Conservation (phyloP, 2,329 filamentous ascomycete species). For the Zarea fungicola region DNA sequence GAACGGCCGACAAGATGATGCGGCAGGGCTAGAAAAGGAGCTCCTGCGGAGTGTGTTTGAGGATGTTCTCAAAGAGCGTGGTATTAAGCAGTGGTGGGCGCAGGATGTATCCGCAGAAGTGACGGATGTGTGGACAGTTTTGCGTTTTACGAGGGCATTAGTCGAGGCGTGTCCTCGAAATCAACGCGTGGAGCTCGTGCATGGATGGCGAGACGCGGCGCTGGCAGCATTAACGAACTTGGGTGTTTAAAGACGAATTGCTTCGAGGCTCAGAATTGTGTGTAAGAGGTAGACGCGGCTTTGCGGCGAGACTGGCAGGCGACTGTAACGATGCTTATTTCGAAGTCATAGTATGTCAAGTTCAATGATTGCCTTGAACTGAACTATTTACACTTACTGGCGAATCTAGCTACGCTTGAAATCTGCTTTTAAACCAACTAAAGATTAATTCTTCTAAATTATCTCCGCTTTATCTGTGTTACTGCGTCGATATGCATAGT, state of each 20-base stretch:
- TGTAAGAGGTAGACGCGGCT: no score
- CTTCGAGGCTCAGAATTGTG: background rate
- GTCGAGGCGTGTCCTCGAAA: slow-evolving; percentile 24
- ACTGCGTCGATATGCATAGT: no score
- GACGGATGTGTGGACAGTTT: slow-evolving; percentile 24
- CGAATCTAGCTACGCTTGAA: no score
- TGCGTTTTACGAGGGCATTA: slow-evolving; percentile 24
- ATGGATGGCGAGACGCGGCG: slow-evolving; percentile 17
- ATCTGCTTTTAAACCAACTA: no score
- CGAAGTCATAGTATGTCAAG: no score
- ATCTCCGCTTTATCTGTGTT: no score
- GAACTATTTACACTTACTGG: no score
- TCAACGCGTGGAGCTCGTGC: slow-evolving; percentile 18
- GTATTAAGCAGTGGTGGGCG: slow-evolving; percentile 13
- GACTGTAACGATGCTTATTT: no score
- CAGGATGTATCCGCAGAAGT: slow-evolving; percentile 14
- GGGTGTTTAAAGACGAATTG: background rate
- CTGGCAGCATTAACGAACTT: slow-evolving; percentile 5
- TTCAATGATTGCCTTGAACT: no score
- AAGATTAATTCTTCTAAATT: no score
- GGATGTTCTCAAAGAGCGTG: slow-evolving; percentile 18
- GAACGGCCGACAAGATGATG: slow-evolving; percentile 21
- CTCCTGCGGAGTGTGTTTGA: slow-evolving; percentile 22
- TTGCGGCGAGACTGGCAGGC: no score
- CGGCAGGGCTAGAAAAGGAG: slow-evolving; percentile 20